Base-by-base conservation (phyloP, 108 stramenopile species). In the Stephanodiscus triporus region DNA sequence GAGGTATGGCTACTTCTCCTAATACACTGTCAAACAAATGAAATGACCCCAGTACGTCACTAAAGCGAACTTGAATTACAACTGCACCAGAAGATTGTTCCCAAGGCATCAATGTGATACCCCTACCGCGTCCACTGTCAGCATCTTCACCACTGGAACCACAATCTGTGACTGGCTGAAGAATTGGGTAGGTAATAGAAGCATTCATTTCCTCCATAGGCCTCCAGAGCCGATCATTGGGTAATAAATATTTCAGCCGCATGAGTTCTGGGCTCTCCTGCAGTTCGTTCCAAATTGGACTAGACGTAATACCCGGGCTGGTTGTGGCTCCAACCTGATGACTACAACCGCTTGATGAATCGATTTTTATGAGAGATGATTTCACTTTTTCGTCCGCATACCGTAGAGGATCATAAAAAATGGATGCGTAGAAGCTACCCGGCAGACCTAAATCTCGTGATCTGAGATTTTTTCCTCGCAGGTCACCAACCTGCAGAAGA, bases 1-100 rank as follows among this genome's bases (percentile, higher is more conserved):
- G 42, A 29, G 94, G 91, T 58, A 92, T 54, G 9, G 80, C 84
- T 47, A 95, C 90, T 66, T 92, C 90, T 1, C 94, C 94, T 29
- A 92, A 23, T 7, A 87, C 72, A 59, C 85, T 76, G 37, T 92
- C 91, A 65, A 89, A 89, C 37, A 91, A 55, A 48, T 68, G 68
- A 75, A 80, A 84, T 24, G 72, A 55, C 26, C 80, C 80, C 2
- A 95, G 66, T 60, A 88, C 77, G 70, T 91, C 90, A 32, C 73
- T 73, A 60, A 89, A 91, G 7, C 85, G 59, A 42, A 92, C 86
- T 45, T 92, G 86, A 7, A 92, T 32, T 10, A 92, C 90, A 38
- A 95, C 61, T 11, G 89, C 91, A 42, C 88, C 89, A 37, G 50
- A 38, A 19, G 86, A 88, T 38, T 80, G 63, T 43, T 80, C 76